Conservation (phyloP, 805 yeast genomes). For the Maudiozyma bulderi region DNA sequence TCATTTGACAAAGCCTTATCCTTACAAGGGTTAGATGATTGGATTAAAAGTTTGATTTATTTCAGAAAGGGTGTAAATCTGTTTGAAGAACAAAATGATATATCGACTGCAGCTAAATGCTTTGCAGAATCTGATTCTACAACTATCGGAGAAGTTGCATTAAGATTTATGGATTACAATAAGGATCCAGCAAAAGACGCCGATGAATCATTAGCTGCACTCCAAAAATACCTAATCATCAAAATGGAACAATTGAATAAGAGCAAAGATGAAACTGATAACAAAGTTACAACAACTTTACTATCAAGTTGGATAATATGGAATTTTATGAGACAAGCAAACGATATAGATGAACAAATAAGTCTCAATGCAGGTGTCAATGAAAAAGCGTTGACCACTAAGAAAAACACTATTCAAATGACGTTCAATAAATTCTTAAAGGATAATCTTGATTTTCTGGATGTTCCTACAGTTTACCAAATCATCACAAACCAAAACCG, state of each 20-base stretch:
- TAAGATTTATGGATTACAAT: conserved; percentile 40
- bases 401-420: conserved; percentile 13
- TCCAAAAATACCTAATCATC: conserved; percentile 37
- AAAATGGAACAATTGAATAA: conserved; percentile 33
- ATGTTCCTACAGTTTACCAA: conserved; percentile 60
- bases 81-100: conserved; percentile 25
- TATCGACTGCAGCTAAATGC: conserved; percentile 40
- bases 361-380: conserved; percentile 13
- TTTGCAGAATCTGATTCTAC: conserved; percentile 50
- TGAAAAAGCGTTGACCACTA: conserved; percentile 13
- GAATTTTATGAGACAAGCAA: conserved; percentile 29
- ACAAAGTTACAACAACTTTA: conserved; percentile 21
- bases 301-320: conserved; percentile 31
- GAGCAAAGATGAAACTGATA: conserved; percentile 6
- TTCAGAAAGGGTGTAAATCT: conserved; percentile 46
- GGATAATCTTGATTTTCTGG: conserved; percentile 41
- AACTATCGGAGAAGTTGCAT: conserved; percentile 61
- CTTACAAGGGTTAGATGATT: conserved; percentile 28
- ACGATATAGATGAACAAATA: conserved; percentile 28
- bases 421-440: conserved; percentile 42
- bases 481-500: conserved; percentile 60
- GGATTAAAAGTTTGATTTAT: conserved; percentile 41
- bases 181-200: conserved; percentile 13
- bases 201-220: conserved; percentile 33
- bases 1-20: conserved; percentile 59